A percentile compares a stretch with the other conserved stretches of the same genome.
Conservation (phyloP, 176 grass and related monocot genomes). For the Miscanthus lutarioriparius region DNA sequence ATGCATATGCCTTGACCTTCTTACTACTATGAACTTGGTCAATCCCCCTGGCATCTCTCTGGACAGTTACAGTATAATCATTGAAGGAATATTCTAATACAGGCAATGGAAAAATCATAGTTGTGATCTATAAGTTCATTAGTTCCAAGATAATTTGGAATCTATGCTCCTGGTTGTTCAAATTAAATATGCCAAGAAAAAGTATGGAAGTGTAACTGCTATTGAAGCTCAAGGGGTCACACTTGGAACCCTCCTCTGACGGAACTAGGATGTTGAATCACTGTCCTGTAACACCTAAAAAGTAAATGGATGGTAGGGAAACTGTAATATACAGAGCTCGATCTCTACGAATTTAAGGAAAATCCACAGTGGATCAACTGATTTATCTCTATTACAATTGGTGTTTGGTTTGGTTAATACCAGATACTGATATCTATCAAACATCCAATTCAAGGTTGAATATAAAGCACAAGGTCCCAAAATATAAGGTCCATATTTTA, state of each 20-base stretch:
- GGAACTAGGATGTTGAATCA: background rate
- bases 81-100: conserved; percentile 12
- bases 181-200: background rate
- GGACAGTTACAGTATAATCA: conserved; percentile 31
- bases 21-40: conserved; percentile 49
- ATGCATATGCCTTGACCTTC: conserved; percentile 45
- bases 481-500: background rate
- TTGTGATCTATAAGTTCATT: background rate
- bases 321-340: background rate
- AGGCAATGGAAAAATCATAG: background rate
- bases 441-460: background rate
- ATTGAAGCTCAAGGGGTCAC: background rate
- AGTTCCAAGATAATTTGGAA: conserved; percentile 20
- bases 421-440: background rate
- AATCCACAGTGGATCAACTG: background rate
- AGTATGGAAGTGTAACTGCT: background rate
- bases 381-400: background rate
- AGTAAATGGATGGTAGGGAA: background rate
- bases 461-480: background rate
- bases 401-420: background rate
- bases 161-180: background rate
- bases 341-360: background rate
- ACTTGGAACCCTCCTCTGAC: background rate
- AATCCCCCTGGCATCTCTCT: conserved; percentile 69
- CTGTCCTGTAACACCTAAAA: background rate